Base-by-base conservation (phyloP, 257 asterid genomes). In the Gentiana straminea region DNA sequence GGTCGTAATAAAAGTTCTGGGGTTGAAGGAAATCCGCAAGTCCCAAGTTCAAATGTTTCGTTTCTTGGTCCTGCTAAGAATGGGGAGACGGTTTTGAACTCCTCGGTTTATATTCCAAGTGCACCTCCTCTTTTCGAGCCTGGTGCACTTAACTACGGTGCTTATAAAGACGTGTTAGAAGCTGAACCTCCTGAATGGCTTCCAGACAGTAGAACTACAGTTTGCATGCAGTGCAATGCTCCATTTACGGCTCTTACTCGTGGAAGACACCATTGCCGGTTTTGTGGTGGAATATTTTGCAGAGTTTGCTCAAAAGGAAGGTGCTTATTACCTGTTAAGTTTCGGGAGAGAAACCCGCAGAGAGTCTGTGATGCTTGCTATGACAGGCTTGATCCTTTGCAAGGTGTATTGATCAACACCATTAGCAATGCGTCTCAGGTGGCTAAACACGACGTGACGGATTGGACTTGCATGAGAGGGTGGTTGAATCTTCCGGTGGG, bases 121-220 rank as follows among this genome's bases (percentile, higher is more conserved):
- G 99, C 99, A 55, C 99, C 97, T 10, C 99, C 99, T 0, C 86
- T 92, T 54, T 69, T 81, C 61, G 91, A 81, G 75, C 83, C 77
- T 47, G 72, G 74, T 69, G 78, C 91, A 34, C 71, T 73, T 47
- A 75, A 79, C 63, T 83, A 73, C 67, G 74, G 66, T 71, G 80
- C 89, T 51, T 88, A 74, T 74, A 89, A 86, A 66, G 94, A 92
- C 45, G 86, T 92, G 34, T 68, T 92, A 74, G 97, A 88, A 76
- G 88, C 95, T 67, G 99, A 92, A 67, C 99, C 97, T 11, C 97
- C 97, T 10, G 99, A 92, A 52, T 92, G 99, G 99, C 87, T 86
- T 62, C 97, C 95, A 11, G 99, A 92, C 75, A 92, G 99, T 69
- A 77, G 94, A 0, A 69, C 94, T 7, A 59, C 66, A 45, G 72